These are phyloP conservation scores for Amanita pallidorosea DNA, from an alignment of 768 basidiomycete species.

Conservation along the genomic window DNA sequence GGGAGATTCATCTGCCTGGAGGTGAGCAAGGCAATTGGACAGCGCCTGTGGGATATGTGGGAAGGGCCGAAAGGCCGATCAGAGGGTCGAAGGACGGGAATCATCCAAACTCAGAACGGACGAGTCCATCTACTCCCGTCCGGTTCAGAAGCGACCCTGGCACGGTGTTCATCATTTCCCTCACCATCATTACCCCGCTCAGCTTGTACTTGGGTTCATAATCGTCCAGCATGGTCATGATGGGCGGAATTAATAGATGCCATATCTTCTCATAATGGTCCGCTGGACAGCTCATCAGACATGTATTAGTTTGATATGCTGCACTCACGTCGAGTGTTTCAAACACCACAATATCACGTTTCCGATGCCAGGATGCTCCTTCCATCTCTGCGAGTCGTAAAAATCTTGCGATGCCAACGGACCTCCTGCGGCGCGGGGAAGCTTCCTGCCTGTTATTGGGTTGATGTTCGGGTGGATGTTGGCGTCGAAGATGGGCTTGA, in stretches of 20 bases:
- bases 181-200: constrained; percentile 43
- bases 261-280: constrained; percentile 54
- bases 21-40: constrained; percentile 43
- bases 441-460: constrained; percentile 48
- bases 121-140: constrained; percentile 62
- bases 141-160: constrained; percentile 51
- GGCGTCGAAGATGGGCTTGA: constrained; percentile 55
- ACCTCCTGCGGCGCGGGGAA: constrained; percentile 56
- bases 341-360: constrained; percentile 62
- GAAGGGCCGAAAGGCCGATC: constrained; percentile 1
- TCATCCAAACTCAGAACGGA: constrained; percentile 41
- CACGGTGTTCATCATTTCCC: constrained; percentile 43
- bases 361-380: constrained; percentile 43
- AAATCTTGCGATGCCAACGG: constrained; percentile 53
- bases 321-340: constrained; percentile 39
- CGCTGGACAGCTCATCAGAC: constrained; percentile 22
- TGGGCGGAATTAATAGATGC: constrained; percentile 70
- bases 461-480: constrained; percentile 66
- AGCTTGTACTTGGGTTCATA: constrained; percentile 63
- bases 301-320: constrained; percentile 7
- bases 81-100: background rate
- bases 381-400: constrained; percentile 69
- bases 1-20: constrained; percentile 51
- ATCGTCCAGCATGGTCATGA: constrained; percentile 75
- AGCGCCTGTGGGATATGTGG: constrained; percentile 39